Conservation (phyloP, 441 rosid genomes). For the Populus hybrid region DNA sequence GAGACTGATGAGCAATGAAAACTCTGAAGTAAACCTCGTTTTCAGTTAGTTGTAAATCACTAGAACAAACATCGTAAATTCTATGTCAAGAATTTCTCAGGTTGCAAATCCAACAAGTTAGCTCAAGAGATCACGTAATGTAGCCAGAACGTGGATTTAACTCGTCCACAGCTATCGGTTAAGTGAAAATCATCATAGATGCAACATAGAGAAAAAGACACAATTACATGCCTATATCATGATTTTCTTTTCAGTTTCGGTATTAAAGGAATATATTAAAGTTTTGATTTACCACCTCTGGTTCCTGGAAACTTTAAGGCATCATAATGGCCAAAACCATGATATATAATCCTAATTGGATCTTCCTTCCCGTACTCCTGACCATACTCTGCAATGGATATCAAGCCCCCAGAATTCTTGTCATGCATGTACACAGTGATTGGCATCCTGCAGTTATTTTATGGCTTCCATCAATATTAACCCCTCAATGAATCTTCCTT, state of each 20-base stretch:
- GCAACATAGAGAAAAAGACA: not conserved
- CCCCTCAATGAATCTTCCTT: not conserved
- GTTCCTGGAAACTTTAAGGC: constrained; percentile 56
- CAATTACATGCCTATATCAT: not conserved
- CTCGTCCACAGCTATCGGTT: not conserved
- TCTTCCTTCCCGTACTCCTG: constrained; percentile 79
- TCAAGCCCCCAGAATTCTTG: constrained; percentile 60
- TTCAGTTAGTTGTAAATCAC: not conserved
- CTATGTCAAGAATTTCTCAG: not conserved
- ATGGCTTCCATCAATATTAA: not conserved
- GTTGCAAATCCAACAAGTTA: not conserved
- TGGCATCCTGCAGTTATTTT: constrained; percentile 61
- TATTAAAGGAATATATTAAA: constrained; percentile 16
- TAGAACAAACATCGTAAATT: not conserved
- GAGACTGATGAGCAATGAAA: not conserved
- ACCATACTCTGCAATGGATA: constrained; percentile 80
- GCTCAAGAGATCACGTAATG: not conserved
- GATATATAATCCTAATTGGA: constrained; percentile 70
- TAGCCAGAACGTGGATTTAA: not conserved
- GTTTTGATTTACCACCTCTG: constrained; percentile 48
- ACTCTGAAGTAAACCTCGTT: not conserved
- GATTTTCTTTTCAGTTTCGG: not conserved
- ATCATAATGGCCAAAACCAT: constrained; percentile 91
- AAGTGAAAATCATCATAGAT: not conserved
- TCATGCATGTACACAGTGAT: constrained; percentile 80